Base-by-base conservation (phyloP, 2,329 filamentous ascomycete species). In the Verticillium zaregamsianum region DNA sequence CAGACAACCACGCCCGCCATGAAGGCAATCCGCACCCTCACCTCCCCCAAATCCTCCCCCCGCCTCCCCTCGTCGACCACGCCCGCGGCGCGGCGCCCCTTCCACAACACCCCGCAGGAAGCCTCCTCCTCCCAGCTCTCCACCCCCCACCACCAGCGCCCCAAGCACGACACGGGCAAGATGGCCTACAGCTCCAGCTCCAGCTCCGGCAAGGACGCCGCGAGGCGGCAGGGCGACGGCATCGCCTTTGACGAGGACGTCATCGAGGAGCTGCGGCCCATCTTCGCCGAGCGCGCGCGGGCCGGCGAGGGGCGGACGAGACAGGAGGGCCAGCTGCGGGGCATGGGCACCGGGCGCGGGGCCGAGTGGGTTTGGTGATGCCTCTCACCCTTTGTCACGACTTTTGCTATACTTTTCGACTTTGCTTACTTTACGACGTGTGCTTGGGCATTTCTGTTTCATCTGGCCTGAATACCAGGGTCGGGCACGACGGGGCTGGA, bases 301-400 rank as follows among this genome's bases (percentile, higher is more conserved):
- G 4, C 40, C 7, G 40, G 40, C 15, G 40, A 28, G 28, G 31
- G 40, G 8, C 23, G 23, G 20, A 17, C 31, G 54, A 20, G 28
- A 12, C 23, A 32, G 54, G 54, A 25, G 28, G 14, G 23, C 23
- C 23, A 37, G 31, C 52, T 55, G 58, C 17, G 58, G 28, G 45
- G 39, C 4, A 55, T 59, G 58, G 20, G 33, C 32, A 59, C 58
- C 4, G 58, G 58, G 17, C 49, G 32, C 45, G 58, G 58, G 12
- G 58, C 40, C 20, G 58, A 59, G 45, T 59, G 58, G 58, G 58
- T 59, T 25, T 59, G 58, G 58, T 59, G 58, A 59, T 37, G 20
- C 8, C 45, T 20, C 20, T 52, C 20, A 12, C 20, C 20, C 20
- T 11, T 5, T n/a, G 28, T 28, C 28, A 28, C 28, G 28, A 28